Evolutionary conservation across 345 rosid genomes (phyloP), one percentile per base, ranked within the genome.

Genomic region (Eucalyptus tenuipes): DNA sequence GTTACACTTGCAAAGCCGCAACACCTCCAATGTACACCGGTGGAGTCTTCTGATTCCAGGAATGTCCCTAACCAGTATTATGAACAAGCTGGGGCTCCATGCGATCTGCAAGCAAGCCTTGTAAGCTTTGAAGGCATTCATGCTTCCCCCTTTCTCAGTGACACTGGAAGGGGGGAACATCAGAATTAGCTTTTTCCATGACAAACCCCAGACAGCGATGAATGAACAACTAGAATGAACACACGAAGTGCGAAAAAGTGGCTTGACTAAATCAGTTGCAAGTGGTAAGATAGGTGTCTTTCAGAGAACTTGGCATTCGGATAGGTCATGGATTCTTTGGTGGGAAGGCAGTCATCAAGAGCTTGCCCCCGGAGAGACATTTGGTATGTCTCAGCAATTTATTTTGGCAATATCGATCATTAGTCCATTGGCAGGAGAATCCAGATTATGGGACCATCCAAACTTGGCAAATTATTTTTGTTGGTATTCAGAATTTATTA

Each of bases 31-130:
- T 53, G 93, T 93, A 52, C 93, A 91, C 90, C 91, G 87, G 66
- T 92, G 94, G n/a, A 90, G 91, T 86, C 90, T 91, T 89, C 94
- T 89, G 66, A 93, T 92, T 86, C 94, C 94, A 13, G 94, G 94
- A 37, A 91, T 92, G 82, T 92, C 93, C 88, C 94, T 90, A 57
- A 90, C 94, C 88, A 92, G 88, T 66, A 92, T 92, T 88, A 92
- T 90, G 61, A 90, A 93, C 42, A 92, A 80, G 64, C 88, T 90
- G 66, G 93, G 93, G 88, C 94, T 93, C 94, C 94, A 92, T 20
- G 91, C 90, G 57, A 92, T 90, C 29, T 93, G 93, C 10, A 88
- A 91, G 64, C 91, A 92, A 44, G 94, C 93, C 91, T 92, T 91
- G 89, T 88, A 93, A 84, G 93, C 93, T 87, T 93, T 91, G 88